phyloP scores from a whole-genome alignment of 2,329 filamentous ascomycete species.

The Paecilomyces sp. region DNA sequence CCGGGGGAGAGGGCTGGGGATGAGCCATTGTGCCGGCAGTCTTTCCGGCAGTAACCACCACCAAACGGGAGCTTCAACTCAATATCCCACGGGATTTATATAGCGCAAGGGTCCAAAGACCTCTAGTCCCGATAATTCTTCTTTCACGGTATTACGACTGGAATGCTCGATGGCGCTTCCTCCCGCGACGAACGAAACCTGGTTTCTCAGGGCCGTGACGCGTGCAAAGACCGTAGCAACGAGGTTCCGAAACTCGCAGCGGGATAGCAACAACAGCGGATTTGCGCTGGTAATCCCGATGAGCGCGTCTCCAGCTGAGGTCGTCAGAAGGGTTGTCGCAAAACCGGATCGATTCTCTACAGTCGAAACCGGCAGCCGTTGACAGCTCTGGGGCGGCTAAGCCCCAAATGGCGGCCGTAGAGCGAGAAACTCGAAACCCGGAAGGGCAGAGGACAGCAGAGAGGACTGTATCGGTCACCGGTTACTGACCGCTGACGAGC shows the following conservation, averaged over 20 bases:
- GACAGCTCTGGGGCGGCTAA: background rate
- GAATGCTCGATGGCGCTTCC: background rate
- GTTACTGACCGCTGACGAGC: background rate
- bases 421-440: background rate
- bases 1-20: conserved; percentile 73
- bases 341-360: background rate
- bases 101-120: background rate
- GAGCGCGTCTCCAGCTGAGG: background rate
- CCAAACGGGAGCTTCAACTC: conserved; percentile 8
- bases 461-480: background rate
- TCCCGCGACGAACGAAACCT: background rate
- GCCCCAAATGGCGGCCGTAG: background rate
- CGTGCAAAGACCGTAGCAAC: background rate
- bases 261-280: background rate
- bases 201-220: background rate
- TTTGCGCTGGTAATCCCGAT: background rate
- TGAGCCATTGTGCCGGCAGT: conserved; percentile 54
- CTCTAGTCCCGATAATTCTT: background rate
- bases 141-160: background rate
- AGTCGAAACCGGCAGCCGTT: background rate
- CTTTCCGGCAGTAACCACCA: background rate
- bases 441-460: background rate
- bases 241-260: background rate
- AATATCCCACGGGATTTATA: background rate
- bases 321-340: background rate